Base-by-base conservation (phyloP, 805 yeast genomes). In the Candida pseudofarinosa region DNA sequence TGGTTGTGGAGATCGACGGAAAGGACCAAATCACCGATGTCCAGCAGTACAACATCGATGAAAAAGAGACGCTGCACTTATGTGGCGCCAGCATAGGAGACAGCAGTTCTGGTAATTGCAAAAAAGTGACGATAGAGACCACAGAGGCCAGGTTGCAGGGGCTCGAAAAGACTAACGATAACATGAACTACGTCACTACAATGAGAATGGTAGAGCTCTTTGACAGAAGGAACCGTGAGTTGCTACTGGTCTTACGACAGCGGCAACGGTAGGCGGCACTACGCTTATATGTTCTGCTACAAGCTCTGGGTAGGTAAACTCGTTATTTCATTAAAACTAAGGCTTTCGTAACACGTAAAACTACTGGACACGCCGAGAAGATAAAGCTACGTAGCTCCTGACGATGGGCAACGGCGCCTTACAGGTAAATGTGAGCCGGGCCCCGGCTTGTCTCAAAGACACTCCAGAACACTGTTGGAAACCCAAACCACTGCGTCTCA, bases 171-270 rank as follows among this genome's bases (percentile, higher is more conserved):
- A n/a, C 23, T 6, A 26, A 26, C 1, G 7, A n/a, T 13, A 20
- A 26, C 12, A n/a, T 37, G 30, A 30, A 30, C 26, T 30, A 37
- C 5, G 15, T 19, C 13, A 15, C 18, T 4, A 37, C 32, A 10
- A n/a, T 37, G 18, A 26, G 26, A 8, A 26, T 37, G 39, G n/a
- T 37, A n/a, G 39, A 37, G 19, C 39, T 37, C 12, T 37, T 37
- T 18, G 39, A 37, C 33, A 4, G 23, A 13, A 20, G 39, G 15
- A 37, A 37, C 33, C 19, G 26, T 13, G 32, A 37, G 39, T 28
- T 37, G 18, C 39, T 37, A 4, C 32, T 19, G 28, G 23, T 37
- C 13, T 14, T 37, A 17, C 33, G 28, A 10, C 28, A 23, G 14
- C 17, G 17, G 17, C n/a, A 14, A 7, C n/a, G n/a, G 14, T 16